phyloP scores from a whole-genome alignment of 2,329 filamentous ascomycete genomes.

The Akanthomyces dipterigenus region DNA sequence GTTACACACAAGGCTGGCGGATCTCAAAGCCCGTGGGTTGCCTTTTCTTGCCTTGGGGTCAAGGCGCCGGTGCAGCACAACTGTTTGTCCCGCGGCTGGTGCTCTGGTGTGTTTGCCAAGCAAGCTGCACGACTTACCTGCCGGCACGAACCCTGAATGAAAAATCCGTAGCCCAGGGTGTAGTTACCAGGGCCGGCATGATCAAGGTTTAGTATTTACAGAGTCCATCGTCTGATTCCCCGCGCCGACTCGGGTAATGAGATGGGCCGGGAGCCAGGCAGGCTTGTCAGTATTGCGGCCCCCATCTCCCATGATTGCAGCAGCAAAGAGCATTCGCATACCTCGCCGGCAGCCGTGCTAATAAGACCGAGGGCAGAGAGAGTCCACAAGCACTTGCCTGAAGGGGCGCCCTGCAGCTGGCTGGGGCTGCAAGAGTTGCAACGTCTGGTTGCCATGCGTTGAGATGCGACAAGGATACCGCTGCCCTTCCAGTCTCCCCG shows the following conservation, averaged over 20 bases:
- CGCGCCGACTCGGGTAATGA: background rate
- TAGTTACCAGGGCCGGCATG: too few relatives aligned
- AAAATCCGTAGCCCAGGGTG: background rate
- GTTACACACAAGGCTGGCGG: background rate
- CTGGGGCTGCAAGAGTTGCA: background rate
- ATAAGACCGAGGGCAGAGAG: background rate
- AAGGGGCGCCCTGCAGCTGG: slow-evolving; percentile 4
- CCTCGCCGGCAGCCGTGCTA: background rate
- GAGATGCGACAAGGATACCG: slow-evolving; percentile 10
- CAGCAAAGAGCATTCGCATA: background rate
- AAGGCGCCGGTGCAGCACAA: background rate
- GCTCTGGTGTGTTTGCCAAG: slow-evolving; percentile 8
- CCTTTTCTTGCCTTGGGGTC: background rate
- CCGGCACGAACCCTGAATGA: background rate
- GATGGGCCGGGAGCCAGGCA: background rate
- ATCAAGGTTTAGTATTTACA: background rate
- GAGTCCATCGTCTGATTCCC: background rate
- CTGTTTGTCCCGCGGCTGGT: slow-evolving; percentile 5
- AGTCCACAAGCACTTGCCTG: slow-evolving; percentile 3
- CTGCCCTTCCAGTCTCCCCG: slow-evolving; percentile 10
- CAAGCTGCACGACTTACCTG: slow-evolving; percentile 5
- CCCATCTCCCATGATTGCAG: background rate
- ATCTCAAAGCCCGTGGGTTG: background rate
- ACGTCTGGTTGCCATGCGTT: slow-evolving; percentile 1
- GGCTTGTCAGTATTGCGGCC: background rate